Evolutionary conservation across 768 basidiomycete species (phyloP).

Genomic region (Termitomyces sp.): DNA sequence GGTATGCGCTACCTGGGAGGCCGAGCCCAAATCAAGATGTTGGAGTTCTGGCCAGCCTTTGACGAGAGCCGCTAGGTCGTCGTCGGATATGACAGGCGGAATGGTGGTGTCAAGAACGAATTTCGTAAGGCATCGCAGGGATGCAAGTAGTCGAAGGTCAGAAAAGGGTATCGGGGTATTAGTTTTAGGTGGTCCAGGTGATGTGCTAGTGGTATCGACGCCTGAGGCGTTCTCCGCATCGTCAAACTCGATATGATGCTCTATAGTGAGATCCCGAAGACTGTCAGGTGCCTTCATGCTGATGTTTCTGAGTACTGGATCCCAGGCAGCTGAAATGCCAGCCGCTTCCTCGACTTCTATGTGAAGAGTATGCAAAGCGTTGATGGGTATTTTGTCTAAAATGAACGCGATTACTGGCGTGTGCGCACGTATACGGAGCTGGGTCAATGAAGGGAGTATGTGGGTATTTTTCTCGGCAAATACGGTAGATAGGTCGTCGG

Average conservation of each 20-base stretch:
- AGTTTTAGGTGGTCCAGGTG: conserved; percentile 8
- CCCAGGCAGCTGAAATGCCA: conserved; percentile 27
- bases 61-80: conserved; percentile 32
- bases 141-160: conserved; percentile 30
- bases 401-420: conserved; percentile 30
- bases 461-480: conserved; percentile 3
- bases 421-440: conserved; percentile 37
- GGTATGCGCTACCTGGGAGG: conserved; percentile 14
- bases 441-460: conserved; percentile 34
- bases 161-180: conserved; percentile 25
- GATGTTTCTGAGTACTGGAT: conserved; percentile 28
- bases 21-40: conserved; percentile 37
- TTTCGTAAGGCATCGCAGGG: conserved; percentile 27
- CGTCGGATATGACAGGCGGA: conserved; percentile 35
- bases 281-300: conserved; percentile 22
- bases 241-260: conserved; percentile 37
- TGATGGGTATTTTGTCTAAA: conserved; percentile 27
- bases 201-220: conserved; percentile 4
- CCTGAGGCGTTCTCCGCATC: conserved; percentile 23
- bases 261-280: conserved; percentile 36
- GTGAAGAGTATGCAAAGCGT: conserved; percentile 31
- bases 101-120: conserved; percentile 37
- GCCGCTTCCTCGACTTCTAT: conserved; percentile 32
- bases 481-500: conserved; percentile 18
- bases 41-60: conserved; percentile 44